phyloP scores from a whole-genome alignment of 2,329 filamentous ascomycete genomes.

The Rhytidhysteron rufulum region DNA sequence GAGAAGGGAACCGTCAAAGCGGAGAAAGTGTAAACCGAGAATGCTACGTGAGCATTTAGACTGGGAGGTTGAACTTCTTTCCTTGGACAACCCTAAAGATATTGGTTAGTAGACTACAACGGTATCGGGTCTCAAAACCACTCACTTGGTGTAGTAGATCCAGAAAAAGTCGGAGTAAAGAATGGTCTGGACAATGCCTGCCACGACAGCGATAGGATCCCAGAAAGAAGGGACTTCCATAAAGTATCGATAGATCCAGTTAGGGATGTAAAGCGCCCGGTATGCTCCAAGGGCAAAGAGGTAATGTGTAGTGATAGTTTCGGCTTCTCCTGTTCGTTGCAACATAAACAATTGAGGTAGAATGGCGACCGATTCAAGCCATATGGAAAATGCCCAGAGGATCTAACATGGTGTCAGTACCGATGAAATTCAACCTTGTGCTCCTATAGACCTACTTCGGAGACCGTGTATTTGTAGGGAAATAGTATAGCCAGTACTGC shows the following conservation, averaged over 20 bases:
- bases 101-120: constrained; percentile 10
- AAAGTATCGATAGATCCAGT: constrained; percentile 93
- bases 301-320: constrained; percentile 99
- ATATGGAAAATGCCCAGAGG: constrained; percentile 96
- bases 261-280: constrained; percentile 93
- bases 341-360: constrained; percentile 97
- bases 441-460: too few relatives aligned
- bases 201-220: constrained; percentile 83
- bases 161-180: constrained; percentile 99
- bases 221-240: constrained; percentile 64
- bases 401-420: constrained; percentile 55
- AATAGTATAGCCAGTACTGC: constrained; percentile 75
- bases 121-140: constrained; percentile 8
- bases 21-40: neutral
- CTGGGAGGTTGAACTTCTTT: constrained; percentile 53
- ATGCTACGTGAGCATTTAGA: constrained; percentile 28
- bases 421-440: too few relatives aligned
- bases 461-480: constrained; percentile 76
- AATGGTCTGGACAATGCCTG: constrained; percentile 88
- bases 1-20: neutral
- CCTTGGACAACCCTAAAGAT: constrained; percentile 47
- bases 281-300: constrained; percentile 90
- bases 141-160: constrained; percentile 95
- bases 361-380: constrained; percentile 95
- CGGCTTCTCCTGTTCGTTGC: constrained; percentile 93